Evolutionary conservation across 345 rosid species (phyloP).

Genomic region (Pistacia integerrima): DNA sequence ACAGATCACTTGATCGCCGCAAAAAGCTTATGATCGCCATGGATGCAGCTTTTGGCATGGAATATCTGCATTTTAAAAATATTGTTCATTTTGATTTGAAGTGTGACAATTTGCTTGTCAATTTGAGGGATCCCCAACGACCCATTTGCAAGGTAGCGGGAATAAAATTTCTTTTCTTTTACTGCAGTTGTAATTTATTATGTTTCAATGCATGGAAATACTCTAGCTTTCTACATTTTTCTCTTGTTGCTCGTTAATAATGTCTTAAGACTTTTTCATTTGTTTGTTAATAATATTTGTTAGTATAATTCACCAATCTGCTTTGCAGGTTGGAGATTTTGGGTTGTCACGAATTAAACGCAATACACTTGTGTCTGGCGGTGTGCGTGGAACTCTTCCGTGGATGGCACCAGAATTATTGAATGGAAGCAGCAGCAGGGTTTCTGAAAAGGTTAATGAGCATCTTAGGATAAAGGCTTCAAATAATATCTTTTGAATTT

Average conservation of each 20-base stretch:
- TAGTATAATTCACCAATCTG: background rate
- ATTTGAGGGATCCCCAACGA: slow-evolving; percentile 84
- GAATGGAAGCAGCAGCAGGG: slow-evolving; percentile 75
- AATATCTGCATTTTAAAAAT: slow-evolving; percentile 80
- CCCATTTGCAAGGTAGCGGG: slow-evolving; percentile 81
- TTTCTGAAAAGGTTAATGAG: slow-evolving; percentile 75
- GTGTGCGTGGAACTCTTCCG: slow-evolving; percentile 95
- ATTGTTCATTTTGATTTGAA: slow-evolving; percentile 95
- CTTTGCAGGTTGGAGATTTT: slow-evolving; percentile 84
- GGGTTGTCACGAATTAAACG: slow-evolving; percentile 91
- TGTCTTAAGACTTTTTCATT: background rate
- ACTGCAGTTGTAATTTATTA: too few relatives aligned
- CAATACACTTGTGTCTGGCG: slow-evolving; percentile 90
- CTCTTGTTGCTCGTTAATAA: background rate
- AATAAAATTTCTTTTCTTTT: background rate
- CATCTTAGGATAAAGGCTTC: background rate
- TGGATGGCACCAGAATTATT: slow-evolving; percentile 98
- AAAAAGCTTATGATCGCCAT: slow-evolving; percentile 70
- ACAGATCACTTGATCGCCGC: slow-evolving; percentile 79
- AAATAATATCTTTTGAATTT: background rate
- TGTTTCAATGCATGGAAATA: background rate
- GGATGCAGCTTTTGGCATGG: slow-evolving; percentile 98
- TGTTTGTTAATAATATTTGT: background rate
- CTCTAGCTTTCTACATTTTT: background rate
- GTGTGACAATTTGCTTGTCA: slow-evolving; percentile 91